These are phyloP conservation scores for Populus simonii DNA, from an alignment of 345 rosid species.

Conservation along the genomic window DNA sequence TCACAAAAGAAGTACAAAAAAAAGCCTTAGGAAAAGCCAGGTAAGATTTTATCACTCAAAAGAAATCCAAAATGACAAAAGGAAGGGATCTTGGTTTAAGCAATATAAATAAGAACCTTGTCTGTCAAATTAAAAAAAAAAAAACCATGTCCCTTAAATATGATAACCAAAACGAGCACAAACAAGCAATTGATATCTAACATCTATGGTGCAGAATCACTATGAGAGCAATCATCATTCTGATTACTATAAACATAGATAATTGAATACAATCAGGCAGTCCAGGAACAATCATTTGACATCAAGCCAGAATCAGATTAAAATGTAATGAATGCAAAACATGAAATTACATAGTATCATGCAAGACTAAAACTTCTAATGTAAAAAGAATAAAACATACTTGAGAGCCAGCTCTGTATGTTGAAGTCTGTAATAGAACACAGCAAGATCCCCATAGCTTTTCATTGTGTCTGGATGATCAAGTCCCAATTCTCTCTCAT, in stretches of 20 bases:
- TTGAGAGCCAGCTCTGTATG: conserved; percentile 97
- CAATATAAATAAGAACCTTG: not conserved
- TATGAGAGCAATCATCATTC: not conserved
- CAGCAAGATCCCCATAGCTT: conserved; percentile 99
- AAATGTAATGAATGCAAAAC: conserved; percentile 1
- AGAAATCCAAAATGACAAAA: conserved; percentile 2
- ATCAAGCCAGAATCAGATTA: not conserved
- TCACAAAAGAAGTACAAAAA: not conserved
- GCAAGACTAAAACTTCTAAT: conserved; percentile 1
- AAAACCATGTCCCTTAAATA: not conserved
- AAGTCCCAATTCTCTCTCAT: conserved; percentile 97
- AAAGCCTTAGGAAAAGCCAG: not conserved
- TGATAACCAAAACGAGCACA: not conserved
- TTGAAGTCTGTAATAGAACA: conserved; percentile 97
- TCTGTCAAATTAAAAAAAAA: not conserved
- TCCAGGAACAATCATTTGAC: not conserved
- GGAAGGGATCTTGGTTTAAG: not conserved
- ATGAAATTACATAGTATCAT: not conserved
- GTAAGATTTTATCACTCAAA: conserved; percentile 1
- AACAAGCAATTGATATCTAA: not conserved
- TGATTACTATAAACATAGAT: not conserved
- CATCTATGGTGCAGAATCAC: not conserved
- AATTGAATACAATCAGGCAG: not conserved
- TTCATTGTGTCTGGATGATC: conserved; percentile 99
- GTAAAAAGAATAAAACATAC: conserved; percentile 44